Base-by-base conservation (phyloP, 805 yeast species). In the Brettanomyces custersianus region DNA sequence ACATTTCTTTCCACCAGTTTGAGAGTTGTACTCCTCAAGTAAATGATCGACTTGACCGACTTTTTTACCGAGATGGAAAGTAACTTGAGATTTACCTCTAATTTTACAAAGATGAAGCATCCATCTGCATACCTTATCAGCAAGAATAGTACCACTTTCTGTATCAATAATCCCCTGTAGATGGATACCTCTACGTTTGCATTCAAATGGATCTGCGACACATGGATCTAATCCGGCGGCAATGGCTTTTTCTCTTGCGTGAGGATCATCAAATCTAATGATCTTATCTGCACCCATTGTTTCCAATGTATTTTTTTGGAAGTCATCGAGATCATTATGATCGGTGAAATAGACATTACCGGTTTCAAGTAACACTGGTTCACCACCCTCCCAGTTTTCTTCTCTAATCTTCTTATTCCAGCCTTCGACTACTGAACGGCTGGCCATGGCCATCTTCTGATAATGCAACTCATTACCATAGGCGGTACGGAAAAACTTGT, bases 81-180 rank as follows among this genome's bases (percentile, higher is more conserved):
- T 36, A n/a, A 57, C 41, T 13, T 47, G 35, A 12, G 41, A 47
- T 5, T 43, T 47, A 13, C 51, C 52, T 9, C 20, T 31, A 29
- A 37, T 33, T 20, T 43, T 29, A 39, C 54, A 46, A 18, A 50
- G 34, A 23, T 49, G 43, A 11, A 52, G 29, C 5, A 55, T 57
- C 54, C 57, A 59, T 25, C 49, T 41, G 31, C 59, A 56, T 17
- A 52, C 47, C 39, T 55, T 58, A 32, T 54, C 57, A 3, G 64
- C 60, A 17, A 50, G 33, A 20, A 52, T 46, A 42, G 55, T 45
- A 9, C 64, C 59, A 16, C 58, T 56, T 16, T 49, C 46, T 19
- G 55, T 46, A 38, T 54, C 59, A 20, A 55, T 35, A 16, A 52
- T 42, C 28, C 54, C 57, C 31, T 48, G 44, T 6, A 47, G 29